A percentile compares a stretch with the other conserved stretches of the same genome.
Evolutionary conservation across 2,329 filamentous ascomycete genomes (phyloP).

Genomic region (Nemania sp.): DNA sequence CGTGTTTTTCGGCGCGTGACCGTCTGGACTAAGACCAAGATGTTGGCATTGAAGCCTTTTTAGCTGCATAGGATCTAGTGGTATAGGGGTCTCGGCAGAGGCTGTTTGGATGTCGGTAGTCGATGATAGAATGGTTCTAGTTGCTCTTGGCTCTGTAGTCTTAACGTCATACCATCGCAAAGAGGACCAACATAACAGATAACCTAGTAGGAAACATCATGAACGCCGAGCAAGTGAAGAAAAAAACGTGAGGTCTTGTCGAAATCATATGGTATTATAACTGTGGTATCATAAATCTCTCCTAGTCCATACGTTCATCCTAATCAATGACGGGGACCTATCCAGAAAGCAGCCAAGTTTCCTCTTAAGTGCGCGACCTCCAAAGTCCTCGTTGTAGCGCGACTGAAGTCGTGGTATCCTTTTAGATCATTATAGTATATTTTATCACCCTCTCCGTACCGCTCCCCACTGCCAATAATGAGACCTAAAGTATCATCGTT

Average conservation of each 20-base stretch:
- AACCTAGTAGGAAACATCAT: neutral
- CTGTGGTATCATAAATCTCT: slow-evolving; percentile 32
- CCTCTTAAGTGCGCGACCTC: neutral
- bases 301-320: neutral
- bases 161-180: neutral
- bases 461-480: neutral
- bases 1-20: neutral
- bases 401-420: neutral
- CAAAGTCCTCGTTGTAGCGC: neutral
- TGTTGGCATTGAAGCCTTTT: neutral
- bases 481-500: neutral
- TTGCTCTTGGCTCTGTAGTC: slow-evolving; percentile 13
- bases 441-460: neutral
- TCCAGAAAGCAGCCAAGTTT: neutral
- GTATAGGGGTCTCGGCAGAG: neutral
- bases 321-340: neutral
- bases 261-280: slow-evolving; percentile 34
- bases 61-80: slow-evolving; percentile 7
- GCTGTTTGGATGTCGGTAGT: slow-evolving; percentile 1
- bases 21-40: neutral
- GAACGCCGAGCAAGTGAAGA: neutral
- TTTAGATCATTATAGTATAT: neutral
- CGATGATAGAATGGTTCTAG: neutral
- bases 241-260: neutral
- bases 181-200: neutral